Conservation (phyloP, 2,329 filamentous ascomycete species). For the Aspergillus terreus region DNA sequence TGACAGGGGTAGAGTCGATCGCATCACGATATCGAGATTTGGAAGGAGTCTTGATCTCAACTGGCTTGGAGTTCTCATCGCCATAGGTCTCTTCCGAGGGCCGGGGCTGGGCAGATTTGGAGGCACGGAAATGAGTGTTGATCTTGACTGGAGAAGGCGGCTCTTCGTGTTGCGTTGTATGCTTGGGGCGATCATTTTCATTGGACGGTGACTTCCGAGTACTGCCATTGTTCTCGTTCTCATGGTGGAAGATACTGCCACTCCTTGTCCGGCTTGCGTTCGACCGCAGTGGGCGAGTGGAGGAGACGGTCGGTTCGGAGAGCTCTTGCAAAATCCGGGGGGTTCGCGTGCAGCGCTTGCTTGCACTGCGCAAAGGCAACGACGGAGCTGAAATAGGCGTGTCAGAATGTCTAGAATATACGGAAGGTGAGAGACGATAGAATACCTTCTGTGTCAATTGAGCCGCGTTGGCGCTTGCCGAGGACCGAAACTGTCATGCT, state of each 20-base stretch:
- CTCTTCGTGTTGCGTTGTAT: conserved; percentile 39
- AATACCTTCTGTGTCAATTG: conserved; percentile 39
- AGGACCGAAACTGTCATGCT: conserved; percentile 39
- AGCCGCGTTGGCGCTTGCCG: conserved; percentile 43
- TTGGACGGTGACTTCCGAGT: conserved; percentile 15
- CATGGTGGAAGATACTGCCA: conserved; percentile 21
- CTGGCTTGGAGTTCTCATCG: conserved; percentile 44
- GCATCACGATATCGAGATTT: conserved; percentile 70
- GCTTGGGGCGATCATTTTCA: conserved; percentile 46
- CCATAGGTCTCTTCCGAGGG: conserved; percentile 9
- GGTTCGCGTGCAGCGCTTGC: conserved; percentile 48
- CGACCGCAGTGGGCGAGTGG: conserved; percentile 33
- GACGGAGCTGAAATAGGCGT: conserved; percentile 17
- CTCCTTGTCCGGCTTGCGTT: conserved; percentile 35
- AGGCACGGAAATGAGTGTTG: conserved; percentile 42
- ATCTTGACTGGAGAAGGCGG: conserved; percentile 46
- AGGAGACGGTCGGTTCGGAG: conserved; percentile 18
- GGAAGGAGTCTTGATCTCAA: conserved; percentile 45
- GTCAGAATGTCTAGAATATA: conserved; percentile 13
- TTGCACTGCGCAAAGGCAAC: conserved; percentile 37
- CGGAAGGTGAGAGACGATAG: conserved; percentile 4
- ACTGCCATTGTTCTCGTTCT: conserved; percentile 19
- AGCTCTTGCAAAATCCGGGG: conserved; percentile 36
- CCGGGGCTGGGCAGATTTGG: conserved; percentile 37
- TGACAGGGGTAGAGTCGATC: conserved; percentile 66